Evolutionary conservation across 345 rosid genomes (phyloP).

Genomic region (Lepidium aucheri): DNA sequence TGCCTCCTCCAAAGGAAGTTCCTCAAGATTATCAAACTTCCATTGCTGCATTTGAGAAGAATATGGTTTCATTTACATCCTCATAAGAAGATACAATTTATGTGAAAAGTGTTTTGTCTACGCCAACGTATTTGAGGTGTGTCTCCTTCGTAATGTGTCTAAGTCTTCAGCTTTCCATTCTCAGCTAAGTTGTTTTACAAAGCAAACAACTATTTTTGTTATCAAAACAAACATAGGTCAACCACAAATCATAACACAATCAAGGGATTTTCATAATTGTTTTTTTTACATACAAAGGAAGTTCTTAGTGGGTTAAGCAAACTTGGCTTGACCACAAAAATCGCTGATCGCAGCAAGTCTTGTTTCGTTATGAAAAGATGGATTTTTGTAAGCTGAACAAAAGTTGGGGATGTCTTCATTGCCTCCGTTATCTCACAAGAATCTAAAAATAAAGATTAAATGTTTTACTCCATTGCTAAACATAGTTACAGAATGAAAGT

Average conservation of each 20-base stretch:
- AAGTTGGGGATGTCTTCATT: conserved; percentile 46
- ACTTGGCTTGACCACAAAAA: conserved; percentile 56
- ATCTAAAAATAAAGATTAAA: too few species aligned
- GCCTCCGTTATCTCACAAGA: conserved; percentile 70
- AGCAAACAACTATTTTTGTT: neutral
- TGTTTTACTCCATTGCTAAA: too few species aligned
- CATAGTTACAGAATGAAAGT: too few species aligned
- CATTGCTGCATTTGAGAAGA: too few species aligned
- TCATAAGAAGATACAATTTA: too few species aligned
- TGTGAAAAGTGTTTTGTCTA: too few species aligned
- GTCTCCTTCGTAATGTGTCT: conserved; percentile 8
- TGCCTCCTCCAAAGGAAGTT: too few species aligned
- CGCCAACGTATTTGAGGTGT: too few species aligned
- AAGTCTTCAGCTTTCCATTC: conserved; percentile 65
- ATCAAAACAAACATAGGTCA: neutral
- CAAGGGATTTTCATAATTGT: neutral
- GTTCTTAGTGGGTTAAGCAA: conserved; percentile 60
- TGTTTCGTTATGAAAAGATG: conserved; percentile 53
- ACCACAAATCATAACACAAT: neutral
- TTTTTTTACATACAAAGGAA: conserved; percentile 54
- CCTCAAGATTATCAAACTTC: too few species aligned
- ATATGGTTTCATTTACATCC: too few species aligned
- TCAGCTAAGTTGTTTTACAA: conserved; percentile 60
- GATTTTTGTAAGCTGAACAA: conserved; percentile 62
- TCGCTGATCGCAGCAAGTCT: conserved; percentile 59